These are phyloP conservation scores for Kentomonas sorsogonicus DNA, from an alignment of 208 protist genomes.

Conservation along the genomic window DNA sequence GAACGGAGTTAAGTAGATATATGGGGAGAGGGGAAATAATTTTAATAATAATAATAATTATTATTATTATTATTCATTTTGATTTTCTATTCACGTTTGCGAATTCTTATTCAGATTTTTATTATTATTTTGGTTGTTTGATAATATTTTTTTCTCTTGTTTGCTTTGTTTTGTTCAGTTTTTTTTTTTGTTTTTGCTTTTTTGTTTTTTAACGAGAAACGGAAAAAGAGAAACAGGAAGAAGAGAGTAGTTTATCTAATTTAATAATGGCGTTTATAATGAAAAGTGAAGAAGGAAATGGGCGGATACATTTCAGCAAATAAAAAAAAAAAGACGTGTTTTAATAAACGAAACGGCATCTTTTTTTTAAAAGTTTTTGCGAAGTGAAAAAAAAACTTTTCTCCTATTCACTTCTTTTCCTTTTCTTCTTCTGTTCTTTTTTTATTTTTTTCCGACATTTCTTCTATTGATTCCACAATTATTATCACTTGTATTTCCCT, in stretches of 20 bases:
- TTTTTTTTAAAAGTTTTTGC: neutral
- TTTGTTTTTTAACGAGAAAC: too few species aligned
- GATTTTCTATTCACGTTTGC: too few species aligned
- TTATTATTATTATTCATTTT: too few species aligned
- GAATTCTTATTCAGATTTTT: too few species aligned
- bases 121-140: too few species aligned
- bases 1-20: slow-evolving; percentile 18
- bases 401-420: neutral
- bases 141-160: too few species aligned
- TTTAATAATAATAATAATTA: slow-evolving; percentile 2
- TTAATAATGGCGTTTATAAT: too few species aligned
- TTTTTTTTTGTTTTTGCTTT: too few species aligned
- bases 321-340: slow-evolving; percentile 1
- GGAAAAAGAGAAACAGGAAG: too few species aligned
- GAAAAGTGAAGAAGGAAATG: neutral
- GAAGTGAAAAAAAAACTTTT: neutral
- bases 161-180: too few species aligned
- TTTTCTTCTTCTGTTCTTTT: neutral
- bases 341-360: neutral
- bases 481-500: neutral
- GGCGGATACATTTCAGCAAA: too few species aligned
- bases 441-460: neutral
- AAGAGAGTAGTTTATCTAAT: too few species aligned
- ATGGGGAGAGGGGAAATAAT: neutral
- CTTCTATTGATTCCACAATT: neutral